phyloP scores from a whole-genome alignment of 306 rosid genomes.

The Luffa aegyptiaca region DNA sequence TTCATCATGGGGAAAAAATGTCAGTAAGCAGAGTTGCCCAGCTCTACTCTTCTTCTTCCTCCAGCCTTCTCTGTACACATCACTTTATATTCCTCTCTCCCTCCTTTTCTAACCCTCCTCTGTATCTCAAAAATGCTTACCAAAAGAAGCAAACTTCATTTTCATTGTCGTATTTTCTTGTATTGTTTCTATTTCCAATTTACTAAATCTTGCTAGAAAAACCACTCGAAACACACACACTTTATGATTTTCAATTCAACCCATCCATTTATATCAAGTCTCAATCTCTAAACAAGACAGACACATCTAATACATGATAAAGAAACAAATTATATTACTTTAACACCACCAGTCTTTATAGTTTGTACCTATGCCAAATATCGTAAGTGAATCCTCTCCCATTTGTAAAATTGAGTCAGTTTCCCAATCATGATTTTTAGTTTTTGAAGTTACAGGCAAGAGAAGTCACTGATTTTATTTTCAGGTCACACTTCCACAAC shows the following conservation, averaged over 20 bases:
- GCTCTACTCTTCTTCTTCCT: too few relatives aligned
- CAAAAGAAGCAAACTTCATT: too few relatives aligned
- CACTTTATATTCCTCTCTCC: too few relatives aligned
- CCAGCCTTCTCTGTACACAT: too few relatives aligned
- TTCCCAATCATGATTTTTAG: not conserved
- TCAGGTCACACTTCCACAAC: not conserved
- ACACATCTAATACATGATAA: not conserved
- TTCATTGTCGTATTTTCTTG: not conserved
- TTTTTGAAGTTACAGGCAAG: not conserved
- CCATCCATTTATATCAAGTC: not conserved
- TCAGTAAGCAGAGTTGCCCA: too few relatives aligned
- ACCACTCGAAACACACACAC: not conserved
- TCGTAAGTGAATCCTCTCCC: not conserved
- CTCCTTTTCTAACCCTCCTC: too few relatives aligned
- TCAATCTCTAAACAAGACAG: not conserved
- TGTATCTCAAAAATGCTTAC: too few relatives aligned
- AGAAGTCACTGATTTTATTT: not conserved
- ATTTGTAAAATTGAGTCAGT: not conserved
- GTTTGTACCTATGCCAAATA: not conserved
- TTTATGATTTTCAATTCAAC: not conserved
- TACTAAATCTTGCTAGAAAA: not conserved
- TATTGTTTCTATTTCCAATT: not conserved
- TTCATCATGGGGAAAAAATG: too few relatives aligned
- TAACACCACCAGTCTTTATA: not conserved
- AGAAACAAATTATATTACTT: not conserved